These are phyloP conservation scores for Kuraishia floccosa DNA, from an alignment of 805 yeast species.

Conservation along the genomic window DNA sequence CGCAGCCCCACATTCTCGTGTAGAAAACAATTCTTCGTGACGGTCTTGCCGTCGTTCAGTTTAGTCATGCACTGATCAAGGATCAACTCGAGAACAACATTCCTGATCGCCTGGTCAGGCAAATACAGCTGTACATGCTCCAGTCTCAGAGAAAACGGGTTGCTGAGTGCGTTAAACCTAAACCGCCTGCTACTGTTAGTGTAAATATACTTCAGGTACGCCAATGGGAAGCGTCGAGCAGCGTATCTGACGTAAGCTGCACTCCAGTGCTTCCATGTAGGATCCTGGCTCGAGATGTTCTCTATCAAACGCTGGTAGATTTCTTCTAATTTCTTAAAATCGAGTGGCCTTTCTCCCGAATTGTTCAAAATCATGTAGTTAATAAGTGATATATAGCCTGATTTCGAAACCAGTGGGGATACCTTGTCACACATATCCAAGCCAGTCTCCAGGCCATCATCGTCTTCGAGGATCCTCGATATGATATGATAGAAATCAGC, in stretches of 20 bases:
- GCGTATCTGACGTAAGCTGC: conserved; percentile 18
- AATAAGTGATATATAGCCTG: conserved; percentile 15
- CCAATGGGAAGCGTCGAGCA: conserved; percentile 11
- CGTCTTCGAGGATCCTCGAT: conserved; percentile 10
- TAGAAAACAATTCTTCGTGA: too few species aligned
- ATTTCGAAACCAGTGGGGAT: conserved; percentile 10
- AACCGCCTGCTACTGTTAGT: conserved; percentile 4
- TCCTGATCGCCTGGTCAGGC: conserved; percentile 6
- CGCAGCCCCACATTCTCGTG: neutral
- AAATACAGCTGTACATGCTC: conserved; percentile 12
- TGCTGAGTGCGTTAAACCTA: conserved; percentile 3
- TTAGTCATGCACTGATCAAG: neutral
- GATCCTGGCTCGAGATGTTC: conserved; percentile 6
- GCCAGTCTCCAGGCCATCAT: conserved; percentile 7
- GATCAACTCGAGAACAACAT: conserved; percentile 14
- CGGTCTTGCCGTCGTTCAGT: too few species aligned
- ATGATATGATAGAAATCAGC: conserved; percentile 19
- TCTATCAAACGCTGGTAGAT: conserved; percentile 10
- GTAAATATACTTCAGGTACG: conserved; percentile 12
- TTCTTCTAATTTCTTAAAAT: conserved; percentile 11
- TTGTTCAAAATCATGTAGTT: conserved; percentile 14
- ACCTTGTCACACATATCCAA: conserved; percentile 16
- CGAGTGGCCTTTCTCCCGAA: conserved; percentile 5
- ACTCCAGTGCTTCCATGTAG: conserved; percentile 18
- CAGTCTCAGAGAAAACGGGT: conserved; percentile 16